These are phyloP conservation scores for Hypoxylon sp. DNA, from an alignment of 2,329 filamentous ascomycete genomes.

Conservation along the genomic window DNA sequence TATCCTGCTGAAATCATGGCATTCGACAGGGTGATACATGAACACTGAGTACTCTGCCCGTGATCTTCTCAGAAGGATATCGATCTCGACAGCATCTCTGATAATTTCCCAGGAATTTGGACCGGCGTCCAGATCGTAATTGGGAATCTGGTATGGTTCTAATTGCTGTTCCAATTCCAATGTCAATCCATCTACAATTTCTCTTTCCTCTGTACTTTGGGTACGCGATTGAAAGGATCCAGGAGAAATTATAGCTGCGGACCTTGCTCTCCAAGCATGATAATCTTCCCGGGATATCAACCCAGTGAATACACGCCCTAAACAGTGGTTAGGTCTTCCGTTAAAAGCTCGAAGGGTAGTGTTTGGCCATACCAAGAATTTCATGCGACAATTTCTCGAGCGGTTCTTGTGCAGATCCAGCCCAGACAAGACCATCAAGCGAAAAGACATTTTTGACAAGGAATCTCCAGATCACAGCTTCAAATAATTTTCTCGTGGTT, in stretches of 20 bases:
- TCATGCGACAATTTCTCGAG: neutral
- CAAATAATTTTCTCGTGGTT: conserved; percentile 6
- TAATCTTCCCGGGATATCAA: neutral
- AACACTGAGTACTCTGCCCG: conserved; percentile 1
- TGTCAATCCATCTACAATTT: neutral
- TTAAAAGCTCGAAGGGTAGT: neutral
- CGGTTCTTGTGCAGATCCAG: conserved; percentile 4
- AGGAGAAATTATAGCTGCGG: neutral
- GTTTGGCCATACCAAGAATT: conserved; percentile 3
- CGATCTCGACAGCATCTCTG: conserved; percentile 3
- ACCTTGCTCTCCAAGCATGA: conserved; percentile 4
- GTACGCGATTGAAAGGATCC: neutral
- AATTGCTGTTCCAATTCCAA: neutral
- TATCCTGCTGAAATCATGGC: conserved; percentile 2
- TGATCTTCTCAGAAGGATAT: conserved; percentile 4
- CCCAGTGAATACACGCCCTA: neutral
- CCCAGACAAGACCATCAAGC: conserved; percentile 8
- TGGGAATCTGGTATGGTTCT: neutral
- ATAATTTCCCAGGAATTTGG: conserved; percentile 1
- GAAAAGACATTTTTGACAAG: conserved; percentile 6
- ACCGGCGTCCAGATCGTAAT: neutral
- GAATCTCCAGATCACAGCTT: conserved; percentile 6
- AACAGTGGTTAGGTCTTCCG: neutral
- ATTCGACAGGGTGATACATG: conserved; percentile 8
- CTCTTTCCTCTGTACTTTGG: neutral